Evolutionary conservation across 2,329 filamentous ascomycete species (phyloP), one percentile per base, ranked within the genome.

Genomic region (Trichoderma sp.): DNA sequence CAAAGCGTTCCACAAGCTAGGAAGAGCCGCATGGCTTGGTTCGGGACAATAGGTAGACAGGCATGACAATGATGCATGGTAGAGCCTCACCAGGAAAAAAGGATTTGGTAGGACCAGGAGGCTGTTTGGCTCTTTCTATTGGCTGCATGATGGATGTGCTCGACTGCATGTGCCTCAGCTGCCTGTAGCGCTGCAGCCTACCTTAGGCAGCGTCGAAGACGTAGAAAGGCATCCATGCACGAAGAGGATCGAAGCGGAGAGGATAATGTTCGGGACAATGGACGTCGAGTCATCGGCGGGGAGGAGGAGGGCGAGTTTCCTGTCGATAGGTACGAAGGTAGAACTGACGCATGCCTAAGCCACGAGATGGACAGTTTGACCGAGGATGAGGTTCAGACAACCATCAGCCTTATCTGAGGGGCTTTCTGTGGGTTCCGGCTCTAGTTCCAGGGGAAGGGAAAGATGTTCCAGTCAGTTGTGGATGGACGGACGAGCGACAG

Each of bases 201-300:
- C n/a, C n/a, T n/a, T n/a, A 24, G 41, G 52, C 3, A 64, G 61
- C 51, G 19, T 45, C 43, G 61, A 39, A 64, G 61, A 45, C 52
- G 51, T 44, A 30, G 41, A 64, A 57, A 44, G 61, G 61, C 54
- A 51, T 64, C 61, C 61, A 17, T 64, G 61, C 61, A 64, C 55
- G 12, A 55, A 41, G 21, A 51, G 60, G 44, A 55, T 24, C 12
- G 24, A 51, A 62, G 41, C 55, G 26, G 28, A 39, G 52, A 24
- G 41, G 17, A 47, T 28, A n/a, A 39, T 39, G 34, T 14, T 39
- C 34, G 34, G 34, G 5, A 39, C 10, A 5, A 39, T 39, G 12
- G 34, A 39, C 12, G 34, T 39, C 34, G 34, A 39, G 34, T 14
- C 34, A 5, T 4, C 12, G 12, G 34, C 34, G 34, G 9, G 34